phyloP scores from a whole-genome alignment of 306 rosid genomes.

The Prunus fruticosa region DNA sequence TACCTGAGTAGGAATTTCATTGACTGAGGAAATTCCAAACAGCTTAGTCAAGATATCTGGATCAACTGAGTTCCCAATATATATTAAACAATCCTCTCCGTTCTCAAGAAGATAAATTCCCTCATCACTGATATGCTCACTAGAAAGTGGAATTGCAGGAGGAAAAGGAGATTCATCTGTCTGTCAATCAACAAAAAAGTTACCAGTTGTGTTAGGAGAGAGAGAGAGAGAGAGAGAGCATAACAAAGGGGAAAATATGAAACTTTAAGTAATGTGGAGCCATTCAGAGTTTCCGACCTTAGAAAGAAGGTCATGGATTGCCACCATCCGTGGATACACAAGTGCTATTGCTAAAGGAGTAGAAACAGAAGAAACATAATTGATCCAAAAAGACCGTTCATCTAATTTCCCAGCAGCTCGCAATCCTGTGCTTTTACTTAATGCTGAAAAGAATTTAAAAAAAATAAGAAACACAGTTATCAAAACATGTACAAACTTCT shows the following conservation, averaged over 20 bases:
- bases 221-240: neutral
- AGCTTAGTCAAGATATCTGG: slow-evolving; percentile 53
- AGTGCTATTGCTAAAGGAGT: slow-evolving; percentile 70
- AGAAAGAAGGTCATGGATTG: slow-evolving; percentile 66
- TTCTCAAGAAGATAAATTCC: slow-evolving; percentile 88
- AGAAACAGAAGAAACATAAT: slow-evolving; percentile 63
- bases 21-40: slow-evolving; percentile 61
- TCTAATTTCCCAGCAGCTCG: slow-evolving; percentile 67
- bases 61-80: slow-evolving; percentile 64
- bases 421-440: slow-evolving; percentile 72
- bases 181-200: slow-evolving; percentile 34
- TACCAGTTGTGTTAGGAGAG: neutral
- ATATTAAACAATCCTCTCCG: slow-evolving; percentile 71
- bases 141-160: slow-evolving; percentile 73
- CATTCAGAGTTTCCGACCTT: slow-evolving; percentile 37
- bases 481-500: slow-evolving; percentile 9
- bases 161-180: slow-evolving; percentile 57
- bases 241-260: neutral
- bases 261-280: neutral
- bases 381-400: slow-evolving; percentile 81
- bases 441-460: slow-evolving; percentile 48
- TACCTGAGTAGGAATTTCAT: slow-evolving; percentile 70
- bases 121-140: slow-evolving; percentile 70
- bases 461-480: slow-evolving; percentile 17
- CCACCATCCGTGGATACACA: slow-evolving; percentile 82